Evolutionary conservation across 805 yeast species (phyloP), one percentile per base, ranked within the genome.

Genomic region (Starmerella bacillaris): DNA sequence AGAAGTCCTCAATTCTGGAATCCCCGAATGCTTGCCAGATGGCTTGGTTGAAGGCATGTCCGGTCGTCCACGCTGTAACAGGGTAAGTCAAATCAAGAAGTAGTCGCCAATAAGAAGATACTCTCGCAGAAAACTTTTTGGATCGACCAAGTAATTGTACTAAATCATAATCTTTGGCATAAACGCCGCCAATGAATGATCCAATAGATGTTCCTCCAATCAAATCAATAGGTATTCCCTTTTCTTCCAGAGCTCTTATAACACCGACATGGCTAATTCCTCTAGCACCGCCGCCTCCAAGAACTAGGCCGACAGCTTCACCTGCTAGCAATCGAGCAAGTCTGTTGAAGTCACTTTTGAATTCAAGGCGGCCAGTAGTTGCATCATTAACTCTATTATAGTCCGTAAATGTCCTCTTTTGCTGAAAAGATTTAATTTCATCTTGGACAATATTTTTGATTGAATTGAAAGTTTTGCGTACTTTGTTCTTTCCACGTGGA

Each of bases 271-370:
- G 98, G 11, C 94, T 70, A 11, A 86, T 64, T 1, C 98, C 98
- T 46, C 96, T 64, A 0, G 96, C 94, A 29, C 98, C 98, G 27
- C 98, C 98, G 11, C 98, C 98, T 5, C 98, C 98, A 3, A 86
- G 61, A 4, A 86, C 95, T 15, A 89, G 60, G 0, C 96, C 98
- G 27, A 89, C 78, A 0, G 94, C 94, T 51, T 83, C 82, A 5
- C 93, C 94, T 0, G 94, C 78, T 12, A 86, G 57, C 6, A 89
- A 68, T 48, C 98, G 66, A 0, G 98, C 96, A 24, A 86, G 57
- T 38, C 98, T 65, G 54, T 80, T 62, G 53, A 89, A 89, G 53
- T 86, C 98, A 52, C 75, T 77, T 53, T 84, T 84, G 51, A 78
- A 83, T 20, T 37, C 37, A 21, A 40, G 33, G 16, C 21, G 37